A percentile compares a stretch with the other conserved stretches of the same genome.
These are phyloP conservation scores for Ormosia semicastrata DNA, from an alignment of 306 rosid genomes.

Conservation along the genomic window DNA sequence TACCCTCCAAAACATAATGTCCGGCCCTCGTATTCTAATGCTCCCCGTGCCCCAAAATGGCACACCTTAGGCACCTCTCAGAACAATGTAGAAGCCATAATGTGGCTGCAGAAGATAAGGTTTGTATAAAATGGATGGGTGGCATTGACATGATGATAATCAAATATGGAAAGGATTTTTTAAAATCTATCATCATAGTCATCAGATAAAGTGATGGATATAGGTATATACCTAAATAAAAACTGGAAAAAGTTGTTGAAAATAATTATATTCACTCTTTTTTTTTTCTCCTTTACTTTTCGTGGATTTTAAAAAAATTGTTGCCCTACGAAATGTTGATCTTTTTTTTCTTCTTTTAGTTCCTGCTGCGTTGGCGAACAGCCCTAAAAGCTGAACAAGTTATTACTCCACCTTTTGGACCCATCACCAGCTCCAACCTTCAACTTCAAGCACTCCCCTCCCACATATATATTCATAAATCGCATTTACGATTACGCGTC, in stretches of 20 bases:
- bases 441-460: background rate
- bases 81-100: slow-evolving; percentile 48
- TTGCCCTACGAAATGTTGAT: slow-evolving; percentile 1
- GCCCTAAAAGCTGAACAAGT: background rate
- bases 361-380: slow-evolving; percentile 3
- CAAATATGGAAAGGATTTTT: slow-evolving; percentile 23
- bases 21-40: slow-evolving; percentile 29
- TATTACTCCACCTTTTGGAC: slow-evolving; percentile 5
- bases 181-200: slow-evolving; percentile 14
- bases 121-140: slow-evolving; percentile 30
- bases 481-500: background rate
- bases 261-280: background rate
- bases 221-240: background rate
- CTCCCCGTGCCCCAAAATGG: slow-evolving; percentile 21
- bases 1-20: slow-evolving; percentile 48
- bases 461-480: background rate
- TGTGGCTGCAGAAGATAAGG: slow-evolving; percentile 42
- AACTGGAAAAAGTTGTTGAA: slow-evolving; percentile 6
- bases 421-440: slow-evolving; percentile 1
- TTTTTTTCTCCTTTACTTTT: background rate
- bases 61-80: slow-evolving; percentile 38
- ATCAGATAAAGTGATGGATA: slow-evolving; percentile 20
- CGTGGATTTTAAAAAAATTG: background rate
- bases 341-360: background rate
- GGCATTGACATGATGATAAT: slow-evolving; percentile 25